Evolutionary conservation across 192 early-diverging fungal genomes (phyloP).

Genomic region (Coemansia sp.): DNA sequence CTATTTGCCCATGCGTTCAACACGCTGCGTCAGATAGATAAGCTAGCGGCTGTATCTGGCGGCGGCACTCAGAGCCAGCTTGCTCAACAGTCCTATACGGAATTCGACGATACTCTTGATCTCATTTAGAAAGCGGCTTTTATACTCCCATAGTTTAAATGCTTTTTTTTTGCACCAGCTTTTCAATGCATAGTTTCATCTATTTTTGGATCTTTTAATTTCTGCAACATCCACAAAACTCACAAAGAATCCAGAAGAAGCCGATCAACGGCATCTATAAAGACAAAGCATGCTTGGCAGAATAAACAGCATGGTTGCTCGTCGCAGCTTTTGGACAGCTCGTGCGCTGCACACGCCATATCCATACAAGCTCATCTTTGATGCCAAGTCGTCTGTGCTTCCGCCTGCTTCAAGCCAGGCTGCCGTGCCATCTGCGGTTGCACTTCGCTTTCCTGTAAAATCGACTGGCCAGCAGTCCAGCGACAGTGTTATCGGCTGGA

Average conservation of each 20-base stretch:
- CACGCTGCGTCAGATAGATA: slow-evolving; percentile 42
- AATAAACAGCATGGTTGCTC: background rate
- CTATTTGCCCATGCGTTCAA: slow-evolving; percentile 82
- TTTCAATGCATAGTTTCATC: too few relatives aligned
- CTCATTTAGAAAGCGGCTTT: too few relatives aligned
- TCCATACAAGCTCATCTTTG: slow-evolving; percentile 32
- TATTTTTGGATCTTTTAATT: too few relatives aligned
- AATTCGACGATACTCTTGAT: slow-evolving; percentile 14
- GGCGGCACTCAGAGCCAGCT: slow-evolving; percentile 26
- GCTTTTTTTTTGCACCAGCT: too few relatives aligned
- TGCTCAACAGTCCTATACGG: slow-evolving; percentile 26
- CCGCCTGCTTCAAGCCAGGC: background rate
- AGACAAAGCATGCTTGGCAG: slow-evolving; percentile 2
- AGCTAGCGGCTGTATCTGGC: slow-evolving; percentile 14
- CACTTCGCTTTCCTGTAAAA: slow-evolving; percentile 14
- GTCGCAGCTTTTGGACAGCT: slow-evolving; percentile 16
- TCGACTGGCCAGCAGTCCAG: background rate
- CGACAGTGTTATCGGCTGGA: slow-evolving; percentile 38
- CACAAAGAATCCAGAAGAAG: too few relatives aligned
- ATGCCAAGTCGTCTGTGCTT: background rate
- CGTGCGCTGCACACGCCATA: slow-evolving; percentile 8
- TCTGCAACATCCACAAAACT: too few relatives aligned
- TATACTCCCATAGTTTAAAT: background rate
- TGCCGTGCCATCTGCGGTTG: background rate
- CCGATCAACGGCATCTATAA: too few relatives aligned